These are phyloP conservation scores for Ophiostoma sp. DNA, from an alignment of 2,329 filamentous ascomycete species.

Conservation along the genomic window DNA sequence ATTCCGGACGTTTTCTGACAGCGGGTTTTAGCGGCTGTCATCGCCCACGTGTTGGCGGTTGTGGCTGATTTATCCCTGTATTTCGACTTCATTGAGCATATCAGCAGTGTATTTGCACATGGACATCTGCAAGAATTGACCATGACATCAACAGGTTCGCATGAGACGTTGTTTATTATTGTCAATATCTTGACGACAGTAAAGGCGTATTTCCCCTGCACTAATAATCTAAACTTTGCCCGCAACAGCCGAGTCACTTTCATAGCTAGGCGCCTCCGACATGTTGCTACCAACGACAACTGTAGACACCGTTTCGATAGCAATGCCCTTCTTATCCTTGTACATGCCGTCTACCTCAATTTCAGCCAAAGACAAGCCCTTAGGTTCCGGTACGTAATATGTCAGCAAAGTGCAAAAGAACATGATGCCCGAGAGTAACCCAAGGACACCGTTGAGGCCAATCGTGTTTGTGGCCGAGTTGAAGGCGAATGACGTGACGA, in stretches of 20 bases:
- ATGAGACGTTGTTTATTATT: too few species aligned
- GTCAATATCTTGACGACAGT: too few species aligned
- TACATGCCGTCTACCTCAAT: slow-evolving; percentile 3
- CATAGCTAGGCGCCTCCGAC: not conserved
- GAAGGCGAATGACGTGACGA: slow-evolving; percentile 7
- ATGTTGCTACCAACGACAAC: not conserved
- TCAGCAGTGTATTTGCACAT: not conserved
- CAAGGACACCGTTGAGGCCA: slow-evolving; percentile 4
- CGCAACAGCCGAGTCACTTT: not conserved
- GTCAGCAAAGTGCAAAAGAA: not conserved
- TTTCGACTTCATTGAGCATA: not conserved
- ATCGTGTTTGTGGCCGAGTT: slow-evolving; percentile 1
- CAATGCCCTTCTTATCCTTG: not conserved
- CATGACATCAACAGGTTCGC: too few species aligned
- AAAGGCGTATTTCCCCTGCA: too few species aligned
- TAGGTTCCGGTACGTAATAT: not conserved
- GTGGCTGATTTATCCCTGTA: not conserved
- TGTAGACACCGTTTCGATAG: not conserved
- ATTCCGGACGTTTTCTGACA: not conserved
- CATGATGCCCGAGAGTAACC: slow-evolving; percentile 11
- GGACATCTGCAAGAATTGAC: too few species aligned
- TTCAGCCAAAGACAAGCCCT: not conserved
- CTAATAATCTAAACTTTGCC: not conserved
- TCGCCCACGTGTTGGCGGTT: not conserved
- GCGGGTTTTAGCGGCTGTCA: not conserved